A percentile compares a stretch with the other conserved stretches of the same genome.
These are phyloP conservation scores for Solanum corneliomulleri DNA, from an alignment of 257 asterid species.

Conservation along the genomic window DNA sequence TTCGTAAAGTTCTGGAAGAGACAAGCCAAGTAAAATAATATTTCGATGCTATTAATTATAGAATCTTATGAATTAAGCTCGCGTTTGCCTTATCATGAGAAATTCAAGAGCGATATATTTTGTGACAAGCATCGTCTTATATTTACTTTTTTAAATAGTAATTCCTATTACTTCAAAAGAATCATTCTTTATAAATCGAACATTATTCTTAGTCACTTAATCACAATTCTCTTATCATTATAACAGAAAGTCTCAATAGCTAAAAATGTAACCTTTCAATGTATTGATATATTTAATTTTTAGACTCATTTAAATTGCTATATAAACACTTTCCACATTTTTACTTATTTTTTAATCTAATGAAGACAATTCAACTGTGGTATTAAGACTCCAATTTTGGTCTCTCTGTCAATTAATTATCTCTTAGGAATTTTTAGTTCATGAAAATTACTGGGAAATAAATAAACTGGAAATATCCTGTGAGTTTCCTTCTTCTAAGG, in stretches of 20 bases:
- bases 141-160: not conserved
- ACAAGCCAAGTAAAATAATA: not conserved
- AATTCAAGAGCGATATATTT: not conserved
- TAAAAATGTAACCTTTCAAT: too few relatives aligned
- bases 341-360: not conserved
- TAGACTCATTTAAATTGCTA: not conserved
- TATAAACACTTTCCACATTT: not conserved
- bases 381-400: not conserved
- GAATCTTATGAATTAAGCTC: too few relatives aligned
- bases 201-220: not conserved
- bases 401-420: not conserved
- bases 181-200: not conserved
- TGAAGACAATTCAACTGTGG: not conserved
- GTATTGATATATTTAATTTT: too few relatives aligned
- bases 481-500: not conserved
- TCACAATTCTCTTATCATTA: not conserved
- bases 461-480: not conserved
- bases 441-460: not conserved
- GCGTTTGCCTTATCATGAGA: not conserved
- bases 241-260: not conserved
- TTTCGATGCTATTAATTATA: too few relatives aligned
- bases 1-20: not conserved
- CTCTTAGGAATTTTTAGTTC: not conserved
- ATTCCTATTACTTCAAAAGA: not conserved
- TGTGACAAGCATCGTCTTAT: fast-evolving